A percentile compares a stretch with the other conserved stretches of the same genome.
Conservation (phyloP, 2,329 filamentous ascomycete species). For the Albifimbria verrucaria region DNA sequence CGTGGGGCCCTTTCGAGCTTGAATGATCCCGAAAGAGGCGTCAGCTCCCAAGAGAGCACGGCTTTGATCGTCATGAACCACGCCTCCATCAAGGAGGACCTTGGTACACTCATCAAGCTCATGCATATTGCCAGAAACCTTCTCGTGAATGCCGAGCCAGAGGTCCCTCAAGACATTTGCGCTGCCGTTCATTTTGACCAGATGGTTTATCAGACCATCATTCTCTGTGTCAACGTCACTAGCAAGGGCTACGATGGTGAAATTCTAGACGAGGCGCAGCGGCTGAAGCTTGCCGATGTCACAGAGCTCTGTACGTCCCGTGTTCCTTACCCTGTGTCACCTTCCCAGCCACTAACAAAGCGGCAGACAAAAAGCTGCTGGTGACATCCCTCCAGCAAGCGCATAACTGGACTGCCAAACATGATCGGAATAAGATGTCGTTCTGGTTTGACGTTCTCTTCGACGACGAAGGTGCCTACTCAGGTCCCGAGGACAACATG, state of each 20-base stretch:
- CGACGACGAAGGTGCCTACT: conserved; percentile 49
- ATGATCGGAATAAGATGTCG: conserved; percentile 67
- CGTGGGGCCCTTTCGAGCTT: conserved; percentile 52
- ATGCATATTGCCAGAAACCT: conserved; percentile 66
- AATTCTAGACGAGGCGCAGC: conserved; percentile 54
- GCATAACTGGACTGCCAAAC: conserved; percentile 67
- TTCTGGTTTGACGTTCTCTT: conserved; percentile 67
- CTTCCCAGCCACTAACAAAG: conserved; percentile 3
- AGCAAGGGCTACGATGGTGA: conserved; percentile 66
- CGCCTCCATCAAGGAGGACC: conserved; percentile 56
- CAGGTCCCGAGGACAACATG: conserved; percentile 49
- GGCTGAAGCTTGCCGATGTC: conserved; percentile 58
- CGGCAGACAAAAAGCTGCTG: conserved; percentile 61
- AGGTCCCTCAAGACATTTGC: conserved; percentile 64
- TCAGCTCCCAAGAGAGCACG: conserved; percentile 60
- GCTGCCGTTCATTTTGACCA: conserved; percentile 63
- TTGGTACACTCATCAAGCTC: conserved; percentile 62
- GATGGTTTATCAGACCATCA: conserved; percentile 63
- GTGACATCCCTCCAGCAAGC: conserved; percentile 65
- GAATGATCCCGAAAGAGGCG: conserved; percentile 52
- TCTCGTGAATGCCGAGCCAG: conserved; percentile 60
- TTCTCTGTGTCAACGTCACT: conserved; percentile 63
- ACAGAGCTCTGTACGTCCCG: conserved; percentile 58
- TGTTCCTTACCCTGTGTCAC: background rate
- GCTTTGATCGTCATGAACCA: conserved; percentile 62